Conservation (phyloP, 371 early-diverging fungal species). For the Chytridium lagenaria region DNA sequence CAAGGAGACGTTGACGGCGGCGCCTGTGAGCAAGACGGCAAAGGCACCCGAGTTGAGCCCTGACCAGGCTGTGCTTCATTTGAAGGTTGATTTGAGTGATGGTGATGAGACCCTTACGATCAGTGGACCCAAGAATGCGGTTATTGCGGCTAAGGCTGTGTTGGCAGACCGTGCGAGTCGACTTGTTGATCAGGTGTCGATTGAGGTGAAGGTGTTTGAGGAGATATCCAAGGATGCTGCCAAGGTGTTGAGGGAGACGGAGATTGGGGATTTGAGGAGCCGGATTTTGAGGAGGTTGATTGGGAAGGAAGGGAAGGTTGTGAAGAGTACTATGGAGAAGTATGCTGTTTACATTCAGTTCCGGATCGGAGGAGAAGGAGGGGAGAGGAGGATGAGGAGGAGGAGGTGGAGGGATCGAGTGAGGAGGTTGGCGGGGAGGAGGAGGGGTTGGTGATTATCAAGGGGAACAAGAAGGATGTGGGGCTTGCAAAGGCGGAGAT, state of each 20-base stretch:
- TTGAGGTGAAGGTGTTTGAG: constrained; percentile 51
- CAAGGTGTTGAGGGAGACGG: constrained; percentile 30
- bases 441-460: constrained; percentile 68
- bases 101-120: constrained; percentile 45
- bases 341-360: constrained; percentile 83
- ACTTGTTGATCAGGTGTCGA: constrained; percentile 45
- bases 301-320: constrained; percentile 84
- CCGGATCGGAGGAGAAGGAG: constrained; percentile 49
- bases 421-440: constrained; percentile 28
- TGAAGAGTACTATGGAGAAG: constrained; percentile 78
- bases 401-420: constrained; percentile 33
- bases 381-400: constrained; percentile 44
- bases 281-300: constrained; percentile 80
- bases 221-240: constrained; percentile 37
- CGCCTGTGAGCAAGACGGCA: constrained; percentile 20
- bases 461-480: constrained; percentile 81
- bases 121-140: constrained; percentile 53
- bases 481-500: constrained; percentile 77
- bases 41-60: constrained; percentile 14
- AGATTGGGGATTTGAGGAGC: constrained; percentile 45
- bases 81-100: constrained; percentile 36
- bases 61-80: constrained; percentile 23
- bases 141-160: constrained; percentile 44
- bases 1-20: constrained; percentile 29
- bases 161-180: constrained; percentile 43